A percentile compares a stretch with the other conserved stretches of the same genome.
phyloP scores from a whole-genome alignment of 2,329 filamentous ascomycete genomes.

The Elsinoe necatrix region DNA sequence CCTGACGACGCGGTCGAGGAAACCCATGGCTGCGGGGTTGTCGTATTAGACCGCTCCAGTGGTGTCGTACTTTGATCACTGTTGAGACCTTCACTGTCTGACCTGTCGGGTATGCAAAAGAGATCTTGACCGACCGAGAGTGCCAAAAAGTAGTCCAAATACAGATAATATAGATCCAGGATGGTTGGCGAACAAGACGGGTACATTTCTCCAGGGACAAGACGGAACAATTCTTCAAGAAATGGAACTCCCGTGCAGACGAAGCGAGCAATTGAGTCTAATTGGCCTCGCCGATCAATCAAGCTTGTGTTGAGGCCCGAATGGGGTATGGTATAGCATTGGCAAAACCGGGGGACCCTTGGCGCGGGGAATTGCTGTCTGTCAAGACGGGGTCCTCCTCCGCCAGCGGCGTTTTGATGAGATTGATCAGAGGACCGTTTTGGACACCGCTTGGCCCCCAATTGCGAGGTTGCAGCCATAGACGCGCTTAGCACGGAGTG shows the following conservation, averaged over 20 bases:
- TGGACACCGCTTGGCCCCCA: too few relatives aligned
- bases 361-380: slow-evolving; percentile 7
- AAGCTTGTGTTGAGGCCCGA: background rate
- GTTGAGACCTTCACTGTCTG: background rate
- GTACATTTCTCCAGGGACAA: slow-evolving; percentile 14
- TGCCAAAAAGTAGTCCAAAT: background rate
- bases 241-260: slow-evolving; percentile 5
- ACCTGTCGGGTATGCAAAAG: background rate
- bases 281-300: slow-evolving; percentile 12
- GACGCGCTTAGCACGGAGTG: background rate
- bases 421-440: background rate
- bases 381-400: background rate
- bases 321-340: slow-evolving; percentile 12
- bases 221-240: slow-evolving; percentile 12
- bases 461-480: background rate
- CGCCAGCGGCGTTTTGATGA: background rate
- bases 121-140: slow-evolving; percentile 1
- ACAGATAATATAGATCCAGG: slow-evolving; percentile 8
- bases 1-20: slow-evolving; percentile 51
- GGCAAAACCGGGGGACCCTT: slow-evolving; percentile 9
- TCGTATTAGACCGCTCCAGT: background rate
- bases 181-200: slow-evolving; percentile 8
- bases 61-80: background rate
- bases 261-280: background rate
- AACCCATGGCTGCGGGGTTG: slow-evolving; percentile 20